Percentiles rank a stretch among this genome's conserved stretches.
phyloP scores from a whole-genome alignment of 306 rosid genomes.

The Rubus parviflorus region DNA sequence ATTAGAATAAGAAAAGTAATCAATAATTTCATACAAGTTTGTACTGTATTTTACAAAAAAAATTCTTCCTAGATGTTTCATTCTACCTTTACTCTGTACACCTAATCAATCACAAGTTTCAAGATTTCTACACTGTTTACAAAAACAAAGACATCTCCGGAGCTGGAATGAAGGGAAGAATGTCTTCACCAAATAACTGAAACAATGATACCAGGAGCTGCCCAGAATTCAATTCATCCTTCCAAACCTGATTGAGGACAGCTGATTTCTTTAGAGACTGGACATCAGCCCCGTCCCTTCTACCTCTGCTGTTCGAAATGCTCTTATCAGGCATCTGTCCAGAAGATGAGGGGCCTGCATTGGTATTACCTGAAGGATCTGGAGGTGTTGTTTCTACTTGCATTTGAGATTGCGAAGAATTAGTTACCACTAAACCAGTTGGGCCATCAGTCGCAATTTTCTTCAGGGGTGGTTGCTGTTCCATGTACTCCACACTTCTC shows the following conservation, averaged over 20 bases:
- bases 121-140: slow-evolving; percentile 22
- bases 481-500: slow-evolving; percentile 27
- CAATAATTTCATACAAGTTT: not conserved
- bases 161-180: slow-evolving; percentile 57
- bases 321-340: slow-evolving; percentile 12
- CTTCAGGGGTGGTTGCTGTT: slow-evolving; percentile 34
- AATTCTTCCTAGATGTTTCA: not conserved
- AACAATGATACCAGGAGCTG: slow-evolving; percentile 42
- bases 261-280: slow-evolving; percentile 42
- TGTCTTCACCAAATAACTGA: slow-evolving; percentile 68
- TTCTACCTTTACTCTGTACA: slow-evolving; percentile 6
- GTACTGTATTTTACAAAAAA: not conserved
- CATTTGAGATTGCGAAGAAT: slow-evolving; percentile 29
- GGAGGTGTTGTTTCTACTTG: slow-evolving; percentile 22
- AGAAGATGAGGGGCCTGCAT: slow-evolving; percentile 27
- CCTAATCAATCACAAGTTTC: not conserved
- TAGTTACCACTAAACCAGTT: not conserved
- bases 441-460: slow-evolving; percentile 39
- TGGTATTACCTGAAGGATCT: slow-evolving; percentile 16
- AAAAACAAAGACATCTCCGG: slow-evolving; percentile 67
- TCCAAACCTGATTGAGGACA: slow-evolving; percentile 69
- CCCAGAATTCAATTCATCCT: slow-evolving; percentile 70
- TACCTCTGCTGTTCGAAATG: slow-evolving; percentile 7
- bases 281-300: slow-evolving; percentile 25
- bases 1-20: not conserved